Base-by-base conservation (phyloP, 2,329 filamentous ascomycete genomes). In the Didymosphaeria variabile region DNA sequence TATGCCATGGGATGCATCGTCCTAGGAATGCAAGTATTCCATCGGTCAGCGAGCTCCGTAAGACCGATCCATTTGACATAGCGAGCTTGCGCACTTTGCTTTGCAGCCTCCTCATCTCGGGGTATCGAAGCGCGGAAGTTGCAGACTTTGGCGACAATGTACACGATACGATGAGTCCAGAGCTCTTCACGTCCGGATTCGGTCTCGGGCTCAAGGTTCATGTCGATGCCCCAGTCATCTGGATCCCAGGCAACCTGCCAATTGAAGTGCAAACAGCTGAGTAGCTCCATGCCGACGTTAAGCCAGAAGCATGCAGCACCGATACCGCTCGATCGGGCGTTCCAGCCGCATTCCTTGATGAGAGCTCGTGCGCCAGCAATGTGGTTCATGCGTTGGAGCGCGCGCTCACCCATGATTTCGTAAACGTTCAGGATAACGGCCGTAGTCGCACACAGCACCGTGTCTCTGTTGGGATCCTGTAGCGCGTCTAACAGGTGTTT, bases 291-390 rank as follows among this genome's bases (percentile, higher is more conserved):
- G 17, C 90, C 91, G 17, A 97, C 89, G 70, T 96, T 97, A 40
- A 97, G 83, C 94, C 94, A 97, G 79, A 97, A 97, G 77, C 94
- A 97, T 0, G 94, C 93, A 0, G 89, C 87, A 0, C 93, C 94
- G 21, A 97, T 87, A 0, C 94, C 93, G 1, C 85, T 86, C 38
- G 91, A 91, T 63, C 84, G 87, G 0, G 92, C 92, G 70, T 92
- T 90, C 94, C 94, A 97, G 5, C 89, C 88, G 71, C 93, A 97
- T 73, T 97, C 93, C 63, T 93, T 92, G 70, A 97, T 94, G 53
- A 97, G 82, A 1, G 92, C 92, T 56, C 93, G 86, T 10, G 93
- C 92, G 5, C 93, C 93, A 0, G 91, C 90, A 67, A 94, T 94
- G 72, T 97, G 94, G 68, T 91, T 94, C 90, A 95, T 94, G n/a